Percentiles rank a stretch among this genome's conserved stretches.
Evolutionary conservation across 352 stramenopile genomes (phyloP).

Genomic region (Phytophthora nicotianae): DNA sequence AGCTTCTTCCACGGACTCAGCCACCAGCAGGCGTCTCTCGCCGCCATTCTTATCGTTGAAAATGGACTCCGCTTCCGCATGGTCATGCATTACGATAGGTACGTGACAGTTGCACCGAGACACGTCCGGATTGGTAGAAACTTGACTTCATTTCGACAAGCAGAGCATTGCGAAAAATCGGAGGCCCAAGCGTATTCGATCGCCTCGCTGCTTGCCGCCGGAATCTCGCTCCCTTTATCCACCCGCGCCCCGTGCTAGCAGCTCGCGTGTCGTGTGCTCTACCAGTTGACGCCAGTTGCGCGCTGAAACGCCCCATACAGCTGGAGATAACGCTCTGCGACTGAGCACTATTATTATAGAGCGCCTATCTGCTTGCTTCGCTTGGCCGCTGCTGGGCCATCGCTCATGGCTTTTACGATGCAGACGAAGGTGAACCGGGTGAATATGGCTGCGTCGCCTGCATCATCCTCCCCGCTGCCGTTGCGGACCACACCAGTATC

Average conservation of each 20-base stretch:
- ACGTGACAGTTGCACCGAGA: background rate
- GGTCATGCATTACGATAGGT: background rate
- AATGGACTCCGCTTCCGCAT: background rate
- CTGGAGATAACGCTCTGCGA: conserved; percentile 7
- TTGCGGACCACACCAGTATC: conserved; percentile 25
- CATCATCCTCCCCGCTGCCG: conserved; percentile 19
- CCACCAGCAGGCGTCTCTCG: conserved; percentile 60
- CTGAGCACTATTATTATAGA: conserved; percentile 5
- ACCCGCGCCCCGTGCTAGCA: background rate
- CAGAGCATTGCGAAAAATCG: conserved; percentile 17
- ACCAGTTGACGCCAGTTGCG: background rate
- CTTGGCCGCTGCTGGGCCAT: background rate
- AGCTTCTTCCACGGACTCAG: conserved; percentile 62
- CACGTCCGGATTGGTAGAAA: conserved; percentile 6
- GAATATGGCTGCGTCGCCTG: conserved; percentile 23
- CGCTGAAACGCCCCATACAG: background rate
- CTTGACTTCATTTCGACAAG: background rate
- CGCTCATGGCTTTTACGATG: conserved; percentile 38
- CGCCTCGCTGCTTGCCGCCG: background rate
- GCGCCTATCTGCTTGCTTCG: background rate
- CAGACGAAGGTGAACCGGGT: conserved; percentile 33
- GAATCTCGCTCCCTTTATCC: background rate
- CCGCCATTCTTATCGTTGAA: background rate
- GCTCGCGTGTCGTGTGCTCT: background rate
- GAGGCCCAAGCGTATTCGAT: conserved; percentile 1